Base-by-base conservation (phyloP, 768 basidiomycete species). In the Amanita pallidorosea region DNA sequence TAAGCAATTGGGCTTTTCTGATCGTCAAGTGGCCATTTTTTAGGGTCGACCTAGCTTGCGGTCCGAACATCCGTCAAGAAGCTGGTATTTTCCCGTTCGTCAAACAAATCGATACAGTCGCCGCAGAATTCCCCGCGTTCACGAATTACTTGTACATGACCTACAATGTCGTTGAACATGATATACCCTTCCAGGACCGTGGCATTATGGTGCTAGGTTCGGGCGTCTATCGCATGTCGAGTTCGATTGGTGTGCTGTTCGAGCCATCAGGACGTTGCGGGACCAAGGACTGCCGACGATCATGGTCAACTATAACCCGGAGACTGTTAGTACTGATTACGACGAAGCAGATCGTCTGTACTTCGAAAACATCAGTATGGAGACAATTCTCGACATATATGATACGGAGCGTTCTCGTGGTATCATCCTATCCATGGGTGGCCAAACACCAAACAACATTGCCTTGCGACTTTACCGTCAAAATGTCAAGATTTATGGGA, bases 261-360 rank as follows among this genome's bases (percentile, higher is more conserved):
- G 94, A 45, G 92, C 94, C 29, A 98, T 98, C 63, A 75, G 95
- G 58, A 98, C 96, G 0, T 75, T 99, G 25, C 90, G 94, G 56
- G 88, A 95, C n/a, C 84, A 88, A 60, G 93, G 94, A 15, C 70
- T 92, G 45, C 90, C 89, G 55, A 98, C 95, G 4, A 81, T 98
- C 66, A 99, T 98, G 95, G 88, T 98, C 71, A 98, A 99, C 71
- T 98, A 98, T 70, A 98, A 99, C 67, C 96, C 95, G 12, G 95
- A 98, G 71, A 99, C 96, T n/a, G 96, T 99, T 65, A 92, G 88
- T 61, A 97, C 96, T 29, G 95, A 98, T 67, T 98, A 97, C 68
- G 96, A 98, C 69, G 95, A 98, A 62, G 95, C 95, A 23, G 95
- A 99, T 64, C 81, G 94, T 25, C 76, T 99, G 23, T 99, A 98